A percentile compares a stretch with the other conserved stretches of the same genome.
Conservation (phyloP, 208 protist genomes). For the Trypanosoma grayi region DNA sequence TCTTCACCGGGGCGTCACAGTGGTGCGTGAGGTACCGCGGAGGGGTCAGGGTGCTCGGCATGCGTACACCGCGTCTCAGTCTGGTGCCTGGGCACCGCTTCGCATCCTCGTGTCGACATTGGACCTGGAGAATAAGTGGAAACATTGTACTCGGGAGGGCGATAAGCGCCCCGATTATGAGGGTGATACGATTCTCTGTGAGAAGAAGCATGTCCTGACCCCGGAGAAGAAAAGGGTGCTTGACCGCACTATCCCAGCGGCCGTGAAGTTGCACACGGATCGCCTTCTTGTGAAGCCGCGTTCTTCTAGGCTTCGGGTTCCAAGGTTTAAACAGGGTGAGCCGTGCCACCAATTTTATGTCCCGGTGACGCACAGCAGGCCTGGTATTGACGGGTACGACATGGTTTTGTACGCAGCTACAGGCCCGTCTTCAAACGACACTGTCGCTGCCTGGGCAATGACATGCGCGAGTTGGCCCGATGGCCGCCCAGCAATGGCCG, state of each 20-base stretch:
- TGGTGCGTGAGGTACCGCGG: slow-evolving; percentile 36
- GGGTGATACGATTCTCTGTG: slow-evolving; percentile 24
- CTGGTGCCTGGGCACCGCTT: slow-evolving; percentile 26
- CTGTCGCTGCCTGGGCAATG: too few species aligned
- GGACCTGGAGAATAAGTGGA: slow-evolving; percentile 26
- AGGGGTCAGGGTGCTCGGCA: background rate
- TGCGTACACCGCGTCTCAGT: background rate
- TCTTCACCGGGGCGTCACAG: too few species aligned
- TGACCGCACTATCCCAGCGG: slow-evolving; percentile 33
- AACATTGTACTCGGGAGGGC: slow-evolving; percentile 39
- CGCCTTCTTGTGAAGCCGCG: slow-evolving; percentile 7
- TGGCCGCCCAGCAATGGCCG: slow-evolving; percentile 13
- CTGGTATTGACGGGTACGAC: slow-evolving; percentile 11
- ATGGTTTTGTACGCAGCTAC: slow-evolving; percentile 29
- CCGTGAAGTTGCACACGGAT: slow-evolving; percentile 47
- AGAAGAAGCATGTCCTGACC: slow-evolving; percentile 32
- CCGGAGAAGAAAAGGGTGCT: slow-evolving; percentile 25
- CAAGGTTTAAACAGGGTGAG: background rate
- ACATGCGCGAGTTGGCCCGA: too few species aligned
- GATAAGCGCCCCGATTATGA: slow-evolving; percentile 17
- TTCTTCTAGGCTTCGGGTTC: background rate
- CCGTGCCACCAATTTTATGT: slow-evolving; percentile 20
- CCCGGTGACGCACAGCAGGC: slow-evolving; percentile 1
- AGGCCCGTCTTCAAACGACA: too few species aligned
- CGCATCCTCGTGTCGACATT: slow-evolving; percentile 35